Conservation (phyloP, 306 rosid species). For the Prunus mume region DNA sequence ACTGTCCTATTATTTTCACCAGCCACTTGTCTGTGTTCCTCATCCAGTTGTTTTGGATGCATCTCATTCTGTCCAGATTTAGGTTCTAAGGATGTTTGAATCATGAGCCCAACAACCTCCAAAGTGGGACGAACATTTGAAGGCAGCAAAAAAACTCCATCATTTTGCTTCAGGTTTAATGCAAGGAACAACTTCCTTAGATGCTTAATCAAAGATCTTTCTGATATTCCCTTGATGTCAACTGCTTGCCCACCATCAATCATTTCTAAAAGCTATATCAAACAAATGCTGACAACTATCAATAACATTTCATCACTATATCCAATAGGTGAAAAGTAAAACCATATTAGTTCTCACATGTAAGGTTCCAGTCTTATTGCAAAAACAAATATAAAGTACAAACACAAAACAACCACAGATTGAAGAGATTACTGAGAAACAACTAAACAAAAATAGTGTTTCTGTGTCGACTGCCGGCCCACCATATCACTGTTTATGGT, state of each 20-base stretch:
- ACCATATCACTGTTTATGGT: background rate
- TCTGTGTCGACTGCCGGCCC: background rate
- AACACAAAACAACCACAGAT: background rate
- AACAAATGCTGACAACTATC: slow-evolving; percentile 13
- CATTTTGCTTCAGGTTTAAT: slow-evolving; percentile 60
- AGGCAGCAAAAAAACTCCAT: slow-evolving; percentile 63
- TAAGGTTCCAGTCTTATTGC: background rate
- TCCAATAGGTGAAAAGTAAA: background rate
- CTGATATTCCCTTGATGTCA: slow-evolving; percentile 86
- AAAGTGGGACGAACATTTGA: slow-evolving; percentile 62
- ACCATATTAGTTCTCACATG: background rate
- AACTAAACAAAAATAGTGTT: background rate
- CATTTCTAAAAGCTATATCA: slow-evolving; percentile 75
- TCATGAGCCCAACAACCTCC: slow-evolving; percentile 65
- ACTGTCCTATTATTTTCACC: slow-evolving; percentile 28
- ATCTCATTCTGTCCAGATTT: slow-evolving; percentile 34
- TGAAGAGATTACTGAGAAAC: background rate
- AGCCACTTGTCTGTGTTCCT: slow-evolving; percentile 27
- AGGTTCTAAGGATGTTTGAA: slow-evolving; percentile 36
- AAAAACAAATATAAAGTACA: background rate
- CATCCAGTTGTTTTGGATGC: slow-evolving; percentile 31
- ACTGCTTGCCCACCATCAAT: slow-evolving; percentile 94
- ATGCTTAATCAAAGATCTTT: slow-evolving; percentile 52
- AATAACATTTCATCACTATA: background rate
- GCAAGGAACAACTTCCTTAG: slow-evolving; percentile 71